Percentiles rank a stretch among this genome's conserved stretches.
These are phyloP conservation scores for Microcyclospora pomicola DNA, from an alignment of 2,329 filamentous ascomycete genomes.

Conservation along the genomic window DNA sequence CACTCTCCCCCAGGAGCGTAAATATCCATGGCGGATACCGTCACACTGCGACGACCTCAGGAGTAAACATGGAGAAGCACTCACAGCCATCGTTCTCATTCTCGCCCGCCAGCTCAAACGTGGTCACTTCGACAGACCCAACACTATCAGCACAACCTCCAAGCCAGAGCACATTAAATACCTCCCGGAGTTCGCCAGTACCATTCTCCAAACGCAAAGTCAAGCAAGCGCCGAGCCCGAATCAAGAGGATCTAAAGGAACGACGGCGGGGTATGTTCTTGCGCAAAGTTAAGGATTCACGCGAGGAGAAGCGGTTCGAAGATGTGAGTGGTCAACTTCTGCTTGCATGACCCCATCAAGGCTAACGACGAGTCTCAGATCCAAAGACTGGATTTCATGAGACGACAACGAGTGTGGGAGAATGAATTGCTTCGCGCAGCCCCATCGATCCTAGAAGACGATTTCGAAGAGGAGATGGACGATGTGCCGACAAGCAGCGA, in stretches of 20 bases:
- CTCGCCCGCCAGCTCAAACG: not conserved
- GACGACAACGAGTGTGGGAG: constrained; percentile 32
- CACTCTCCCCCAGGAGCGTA: constrained; percentile 30
- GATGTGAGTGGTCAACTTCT: constrained; percentile 23
- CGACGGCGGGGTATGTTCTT: constrained; percentile 54
- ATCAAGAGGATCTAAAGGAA: constrained; percentile 48
- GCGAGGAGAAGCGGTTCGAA: constrained; percentile 36
- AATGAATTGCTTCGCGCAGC: constrained; percentile 29
- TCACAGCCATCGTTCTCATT: not conserved
- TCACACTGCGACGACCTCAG: constrained; percentile 10
- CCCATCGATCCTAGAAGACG: constrained; percentile 17
- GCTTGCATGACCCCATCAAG: not conserved
- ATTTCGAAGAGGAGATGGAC: constrained; percentile 10
- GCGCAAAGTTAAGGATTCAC: constrained; percentile 36
- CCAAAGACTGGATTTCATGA: constrained; percentile 33
- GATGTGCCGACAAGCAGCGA: constrained; percentile 6
- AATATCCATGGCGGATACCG: constrained; percentile 21
- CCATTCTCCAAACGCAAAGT: constrained; percentile 40
- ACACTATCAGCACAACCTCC: not conserved
- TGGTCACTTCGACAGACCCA: not conserved
- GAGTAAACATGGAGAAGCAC: constrained; percentile 1
- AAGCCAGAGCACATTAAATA: not conserved
- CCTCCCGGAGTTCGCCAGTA: not conserved
- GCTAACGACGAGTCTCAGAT: constrained; percentile 22
- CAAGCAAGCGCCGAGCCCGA: constrained; percentile 50